Conservation (phyloP, 2,329 filamentous ascomycete species). For the Trichothecium roseum region DNA sequence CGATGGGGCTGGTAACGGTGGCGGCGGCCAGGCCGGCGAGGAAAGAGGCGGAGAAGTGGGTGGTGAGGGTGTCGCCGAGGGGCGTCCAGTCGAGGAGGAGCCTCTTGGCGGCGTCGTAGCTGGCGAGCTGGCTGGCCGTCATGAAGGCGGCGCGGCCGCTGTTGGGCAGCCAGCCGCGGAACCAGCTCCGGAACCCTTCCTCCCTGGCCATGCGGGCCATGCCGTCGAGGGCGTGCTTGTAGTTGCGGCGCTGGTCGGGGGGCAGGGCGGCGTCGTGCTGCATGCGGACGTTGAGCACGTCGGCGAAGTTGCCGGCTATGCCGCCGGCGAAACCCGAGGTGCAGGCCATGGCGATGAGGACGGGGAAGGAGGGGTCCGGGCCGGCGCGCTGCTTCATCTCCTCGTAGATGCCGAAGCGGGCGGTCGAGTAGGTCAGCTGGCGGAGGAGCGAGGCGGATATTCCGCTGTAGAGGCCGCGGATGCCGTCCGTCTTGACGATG, state of each 20-base stretch:
- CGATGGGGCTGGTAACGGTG: slow-evolving; percentile 74
- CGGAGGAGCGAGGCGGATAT: slow-evolving; percentile 87
- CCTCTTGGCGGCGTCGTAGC: slow-evolving; percentile 74
- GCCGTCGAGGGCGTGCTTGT: slow-evolving; percentile 80
- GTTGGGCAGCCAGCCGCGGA: slow-evolving; percentile 80
- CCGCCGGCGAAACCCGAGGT: slow-evolving; percentile 82
- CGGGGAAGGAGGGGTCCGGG: slow-evolving; percentile 53
- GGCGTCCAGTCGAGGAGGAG: slow-evolving; percentile 55
- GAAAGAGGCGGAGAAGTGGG: slow-evolving; percentile 70
- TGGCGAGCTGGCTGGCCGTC: slow-evolving; percentile 76
- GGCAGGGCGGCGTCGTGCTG: slow-evolving; percentile 83
- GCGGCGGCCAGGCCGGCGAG: slow-evolving; percentile 75
- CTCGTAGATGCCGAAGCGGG: slow-evolving; percentile 94
- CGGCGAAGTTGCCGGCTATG: slow-evolving; percentile 84
- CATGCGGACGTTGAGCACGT: slow-evolving; percentile 97
- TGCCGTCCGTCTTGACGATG: slow-evolving; percentile 65
- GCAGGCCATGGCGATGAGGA: slow-evolving; percentile 75
- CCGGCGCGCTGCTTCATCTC: slow-evolving; percentile 64
- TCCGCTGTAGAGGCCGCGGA: slow-evolving; percentile 79
- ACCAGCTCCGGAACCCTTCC: slow-evolving; percentile 68
- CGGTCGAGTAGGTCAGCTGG: slow-evolving; percentile 92
- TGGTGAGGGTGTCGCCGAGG: slow-evolving; percentile 59
- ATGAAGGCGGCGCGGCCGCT: slow-evolving; percentile 73
- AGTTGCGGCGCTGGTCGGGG: slow-evolving; percentile 65
- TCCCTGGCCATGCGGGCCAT: slow-evolving; percentile 76